Base-by-base conservation (phyloP, 2,329 filamentous ascomycete species). In the Epichloe elymi region DNA sequence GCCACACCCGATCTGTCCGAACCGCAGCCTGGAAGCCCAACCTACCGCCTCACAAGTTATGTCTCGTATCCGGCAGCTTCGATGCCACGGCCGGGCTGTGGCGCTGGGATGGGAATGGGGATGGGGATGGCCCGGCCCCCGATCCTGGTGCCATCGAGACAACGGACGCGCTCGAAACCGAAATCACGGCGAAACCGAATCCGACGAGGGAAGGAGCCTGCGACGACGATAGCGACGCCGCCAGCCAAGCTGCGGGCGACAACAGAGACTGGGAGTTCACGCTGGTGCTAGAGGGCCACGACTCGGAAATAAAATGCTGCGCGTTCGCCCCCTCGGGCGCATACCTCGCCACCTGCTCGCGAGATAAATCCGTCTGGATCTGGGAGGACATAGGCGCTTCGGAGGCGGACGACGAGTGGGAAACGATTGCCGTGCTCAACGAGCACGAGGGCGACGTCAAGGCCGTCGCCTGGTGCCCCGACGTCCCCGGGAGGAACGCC, bases 381-480 rank as follows among this genome's bases (percentile, higher is more conserved):
- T 98, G 93, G 93, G 93, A 98, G 68, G 93, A 97, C 65, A 79
- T 96, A 50, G 79, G 79, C 39, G 69, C 70, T 8, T 70, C 72
- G 51, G 84, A 86, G 58, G 86, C 84, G 15, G 90, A 95, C 51
- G 91, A 95, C 65, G 93, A 97, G 65, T 97, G 90, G 73, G 93
- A 98, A 74, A 97, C 93, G 2, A 83, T 97, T 15, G 93, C 91
- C 0, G 91, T 97, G 49, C 75, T 97, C 61, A 88, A 87, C 67
- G 93, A 97, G 69, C 93, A 98, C 65, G 86, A 90, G 45, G 90
- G 87, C 20, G 93, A 98, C 68, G 90, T 98, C 58, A 98, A 98
- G 67, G 88, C 83, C 56, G 87, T 98, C 2, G 80, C 83, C 3
- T 98, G 93, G 93, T 90, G 93, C 64, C 88, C 88, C 0, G 81